Conservation (phyloP, 2,329 filamentous ascomycete genomes). For the Rhytidhysteron rufulum region DNA sequence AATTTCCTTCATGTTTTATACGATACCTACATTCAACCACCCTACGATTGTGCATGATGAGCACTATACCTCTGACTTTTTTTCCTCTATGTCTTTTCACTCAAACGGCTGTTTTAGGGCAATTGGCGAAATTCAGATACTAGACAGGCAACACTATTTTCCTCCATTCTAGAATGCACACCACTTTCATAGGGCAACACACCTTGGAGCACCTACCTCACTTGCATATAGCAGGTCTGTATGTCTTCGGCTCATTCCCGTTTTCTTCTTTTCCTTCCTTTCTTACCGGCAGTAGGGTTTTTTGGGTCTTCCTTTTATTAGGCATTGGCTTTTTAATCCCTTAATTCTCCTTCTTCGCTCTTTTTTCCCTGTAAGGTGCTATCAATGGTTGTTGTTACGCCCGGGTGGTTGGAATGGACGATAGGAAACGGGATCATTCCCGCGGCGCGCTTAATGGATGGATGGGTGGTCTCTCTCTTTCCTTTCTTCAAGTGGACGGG, state of each 20-base stretch:
- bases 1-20: neutral
- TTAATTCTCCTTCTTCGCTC: too few relatives aligned
- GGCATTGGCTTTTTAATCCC: too few relatives aligned
- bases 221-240: slow-evolving; percentile 19
- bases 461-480: neutral
- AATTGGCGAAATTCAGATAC: neutral
- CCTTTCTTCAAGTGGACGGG: too few relatives aligned
- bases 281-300: neutral
- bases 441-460: neutral
- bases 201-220: slow-evolving; percentile 18
- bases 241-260: slow-evolving; percentile 6
- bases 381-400: too few relatives aligned
- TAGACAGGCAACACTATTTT: neutral
- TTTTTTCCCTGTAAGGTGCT: too few relatives aligned
- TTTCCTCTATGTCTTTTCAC: neutral
- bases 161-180: neutral
- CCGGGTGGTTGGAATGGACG: too few relatives aligned
- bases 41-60: too few relatives aligned
- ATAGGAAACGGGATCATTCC: too few relatives aligned
- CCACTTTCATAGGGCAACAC: slow-evolving; percentile 1
- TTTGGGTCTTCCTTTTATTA: too few relatives aligned
- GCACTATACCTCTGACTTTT: slow-evolving; percentile 1
- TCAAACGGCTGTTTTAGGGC: neutral
- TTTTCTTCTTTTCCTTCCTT: neutral
- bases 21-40: slow-evolving; percentile 1